Evolutionary conservation across 192 early-diverging fungal genomes (phyloP).

Genomic region (Martensiomyces pterosporus): DNA sequence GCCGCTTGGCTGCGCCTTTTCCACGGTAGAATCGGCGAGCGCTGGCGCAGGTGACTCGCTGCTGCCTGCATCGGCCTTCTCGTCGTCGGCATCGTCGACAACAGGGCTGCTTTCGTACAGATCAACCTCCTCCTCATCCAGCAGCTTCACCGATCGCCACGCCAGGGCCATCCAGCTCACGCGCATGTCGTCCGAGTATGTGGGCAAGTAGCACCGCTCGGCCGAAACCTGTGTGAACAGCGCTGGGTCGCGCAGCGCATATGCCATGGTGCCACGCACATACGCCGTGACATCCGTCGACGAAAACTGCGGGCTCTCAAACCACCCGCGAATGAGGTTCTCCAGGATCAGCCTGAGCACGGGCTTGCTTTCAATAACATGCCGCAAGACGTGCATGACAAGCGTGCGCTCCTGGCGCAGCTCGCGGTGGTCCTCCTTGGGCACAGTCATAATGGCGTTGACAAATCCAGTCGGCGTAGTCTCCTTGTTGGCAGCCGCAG

Average conservation of each 20-base stretch:
- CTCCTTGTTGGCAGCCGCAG: slow-evolving; percentile 20
- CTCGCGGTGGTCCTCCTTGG: slow-evolving; percentile 56
- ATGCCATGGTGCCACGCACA: slow-evolving; percentile 57
- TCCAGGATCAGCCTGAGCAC: slow-evolving; percentile 68
- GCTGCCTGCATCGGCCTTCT: background rate
- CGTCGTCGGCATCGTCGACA: slow-evolving; percentile 5
- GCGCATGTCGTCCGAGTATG: slow-evolving; percentile 60
- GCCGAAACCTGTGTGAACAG: slow-evolving; percentile 62
- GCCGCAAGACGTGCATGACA: slow-evolving; percentile 81
- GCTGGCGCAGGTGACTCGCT: too few relatives aligned
- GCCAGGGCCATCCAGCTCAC: slow-evolving; percentile 57
- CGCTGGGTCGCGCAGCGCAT: slow-evolving; percentile 61
- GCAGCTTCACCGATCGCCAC: slow-evolving; percentile 44
- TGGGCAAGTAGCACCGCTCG: slow-evolving; percentile 60
- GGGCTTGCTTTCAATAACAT: slow-evolving; percentile 71
- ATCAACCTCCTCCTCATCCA: slow-evolving; percentile 42
- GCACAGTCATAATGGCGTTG: slow-evolving; percentile 58
- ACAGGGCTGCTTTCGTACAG: slow-evolving; percentile 19
- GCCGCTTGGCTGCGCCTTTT: slow-evolving; percentile 5
- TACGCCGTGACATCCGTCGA: slow-evolving; percentile 66
- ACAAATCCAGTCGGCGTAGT: slow-evolving; percentile 33
- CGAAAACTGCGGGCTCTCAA: slow-evolving; percentile 63
- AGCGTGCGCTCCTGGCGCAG: slow-evolving; percentile 78
- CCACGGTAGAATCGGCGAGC: background rate
- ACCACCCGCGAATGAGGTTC: slow-evolving; percentile 69